Base-by-base conservation (phyloP, 1,284 basidiomycete species). In the Malassezia dermatis region DNA sequence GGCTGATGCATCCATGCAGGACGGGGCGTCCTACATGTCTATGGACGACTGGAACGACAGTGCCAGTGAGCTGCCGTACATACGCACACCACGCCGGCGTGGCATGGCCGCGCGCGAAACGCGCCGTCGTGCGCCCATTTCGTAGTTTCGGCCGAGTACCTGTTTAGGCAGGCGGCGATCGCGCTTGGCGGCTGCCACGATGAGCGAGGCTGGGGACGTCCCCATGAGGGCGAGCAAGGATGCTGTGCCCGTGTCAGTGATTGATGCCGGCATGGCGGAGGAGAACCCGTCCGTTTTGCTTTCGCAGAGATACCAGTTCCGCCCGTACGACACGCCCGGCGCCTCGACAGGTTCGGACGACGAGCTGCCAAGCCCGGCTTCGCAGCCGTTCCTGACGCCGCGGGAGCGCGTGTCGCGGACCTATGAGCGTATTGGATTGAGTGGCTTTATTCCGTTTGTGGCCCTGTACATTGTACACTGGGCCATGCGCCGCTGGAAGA, bases 401-500 rank as follows among this genome's bases (percentile, higher is more conserved):
- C 23, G 17, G 21, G 21, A 46, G 19, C 27, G 31, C n/a, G n/a
- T n/a, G n/a, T 5, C 6, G n/a, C 24, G 19, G 21, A 28, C 15
- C 32, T 37, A 45, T 27, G 53, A 44, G 15, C 53, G 41, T 10
- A 12, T 43, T 15, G 41, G 35, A 6, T 3, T 43, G 13, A 2
- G 23, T 15, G 53, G 41, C 1, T 23, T 30, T 24, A 26, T 50
- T 26, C 42, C 42, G 5, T 49, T 50, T 15, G 26, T 45, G 4
- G 21, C 21, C 3, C 27, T 56, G 24, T 51, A 45, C 17, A 7
- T 46, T 2, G 40, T 47, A 24, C 48, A 50, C 34, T 45, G 41
- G 31, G 11, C 68, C 11, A 41, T 72, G 40, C 51, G 60, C 13
- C 65, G 68, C 27, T 74, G 71, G 71, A 69, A 70, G 59, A 67